Base-by-base conservation (phyloP, 495 filamentous ascomycete species). In the Penicillium coffeae region DNA sequence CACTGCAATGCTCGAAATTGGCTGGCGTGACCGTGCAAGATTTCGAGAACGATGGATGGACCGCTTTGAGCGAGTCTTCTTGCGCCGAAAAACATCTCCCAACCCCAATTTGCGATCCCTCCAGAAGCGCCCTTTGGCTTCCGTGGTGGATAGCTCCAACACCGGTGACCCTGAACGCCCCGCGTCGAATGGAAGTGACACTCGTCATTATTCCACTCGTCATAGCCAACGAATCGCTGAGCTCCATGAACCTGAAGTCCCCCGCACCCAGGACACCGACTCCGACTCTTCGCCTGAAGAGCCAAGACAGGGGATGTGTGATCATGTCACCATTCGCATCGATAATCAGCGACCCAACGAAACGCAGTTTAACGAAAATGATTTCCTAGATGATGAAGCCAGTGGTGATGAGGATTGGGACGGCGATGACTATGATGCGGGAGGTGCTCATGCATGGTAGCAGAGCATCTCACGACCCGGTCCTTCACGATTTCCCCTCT, bases 391-490 rank as follows among this genome's bases (percentile, higher is more conserved):
- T 52, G 71, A 72, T 10, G 85, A 88, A 46, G 57, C 66, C 1
- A 83, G 81, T 50, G 83, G 83, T 3, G 87, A 92, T 50, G 88
- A 89, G 48, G 89, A 94, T 43, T 95, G 89, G 89, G 72, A 79
- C 43, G 83, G 84, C 10, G 42, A 57, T 32, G 66, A 70, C 42
- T 45, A 58, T 21, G 63, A 71, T 25, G 21, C 57, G 9, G 53
- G 35, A 20, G 48, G 39, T 7, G 53, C 51, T 2, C 53, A 66
- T 55, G 60, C 66, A n/a, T 70, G 64, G n/a, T n/a, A n/a, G n/a
- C n/a, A n/a, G n/a, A n/a, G n/a, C n/a, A n/a, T n/a, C n/a, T n/a
- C n/a, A n/a, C n/a, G 60, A 69, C 46, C 39, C 41, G 20, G 37
- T 39, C 10, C 14, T 43, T 2, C 22, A 2, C 3, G 1, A 36